Base-by-base conservation (phyloP, 805 yeast species). In the Teunomyces pallodes region DNA sequence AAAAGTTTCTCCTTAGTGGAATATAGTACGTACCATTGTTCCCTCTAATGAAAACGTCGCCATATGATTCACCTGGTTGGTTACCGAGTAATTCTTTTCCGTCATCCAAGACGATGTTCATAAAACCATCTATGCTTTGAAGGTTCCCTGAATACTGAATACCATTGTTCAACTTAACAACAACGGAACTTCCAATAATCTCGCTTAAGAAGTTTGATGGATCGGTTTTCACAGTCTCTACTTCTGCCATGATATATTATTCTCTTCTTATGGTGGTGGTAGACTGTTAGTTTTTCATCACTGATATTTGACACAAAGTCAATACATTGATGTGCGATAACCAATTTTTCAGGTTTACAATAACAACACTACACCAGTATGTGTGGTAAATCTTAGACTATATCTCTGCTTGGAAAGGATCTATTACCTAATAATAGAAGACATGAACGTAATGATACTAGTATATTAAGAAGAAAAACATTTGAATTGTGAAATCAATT, bases 41-140 rank as follows among this genome's bases (percentile, higher is more conserved):
- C 33, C 96, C 96, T 67, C 96, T 81, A 55, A 90, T 81, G 62
- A 90, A 90, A 27, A 88, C 90, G 65, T 88, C 96, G 29, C 88
- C 88, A 52, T 82, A 84, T 26, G 67, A 70, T 52, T 77, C 80
- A 47, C 65, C 59, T 30, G 60, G 62, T 32, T 77, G 79, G 42
- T 75, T 74, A 5, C 79, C 79, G 45, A 81, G 80, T 40, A 69
- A 66, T 62, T 94, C 99, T 42, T 81, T 75, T 3, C 96, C 82
- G 51, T 83, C 78, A 47, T 87, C 90, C 54, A 94, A 76, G 2
- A 92, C 96, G 43, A 94, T 86, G 69, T 94, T 94, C 97, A 94
- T 90, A 72, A 84, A 94, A 7, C 98, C 98, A 64, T 94, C 99
- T 49, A 94, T 91, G 36, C 97, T 88, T 57, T 88, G 92, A 53